phyloP scores from a whole-genome alignment of 257 asterid species.

The Parsonsia alboflavescens region DNA sequence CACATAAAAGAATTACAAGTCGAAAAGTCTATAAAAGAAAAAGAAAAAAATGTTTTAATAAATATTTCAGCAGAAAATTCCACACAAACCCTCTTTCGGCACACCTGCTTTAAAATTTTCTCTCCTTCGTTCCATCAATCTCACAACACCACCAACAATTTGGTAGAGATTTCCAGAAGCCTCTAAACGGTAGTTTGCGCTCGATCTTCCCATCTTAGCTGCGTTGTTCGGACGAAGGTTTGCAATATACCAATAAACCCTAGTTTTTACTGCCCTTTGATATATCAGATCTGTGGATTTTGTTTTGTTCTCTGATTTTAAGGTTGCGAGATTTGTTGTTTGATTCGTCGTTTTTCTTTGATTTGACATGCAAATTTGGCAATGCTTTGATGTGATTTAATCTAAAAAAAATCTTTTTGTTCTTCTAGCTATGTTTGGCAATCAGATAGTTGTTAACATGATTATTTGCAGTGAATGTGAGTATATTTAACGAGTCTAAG shows the following conservation, averaged over 20 bases:
- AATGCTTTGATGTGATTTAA: not conserved
- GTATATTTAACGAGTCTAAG: not conserved
- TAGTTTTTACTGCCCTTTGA: not conserved
- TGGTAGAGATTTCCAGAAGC: conserved; percentile 18
- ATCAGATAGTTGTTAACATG: not conserved
- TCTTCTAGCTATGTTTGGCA: not conserved
- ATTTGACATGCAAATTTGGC: not conserved
- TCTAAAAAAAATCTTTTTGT: not conserved
- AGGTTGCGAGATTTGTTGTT: not conserved
- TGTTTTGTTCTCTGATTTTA: not conserved
- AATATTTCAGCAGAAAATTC: conserved; percentile 9
- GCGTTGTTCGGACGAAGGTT: not conserved
- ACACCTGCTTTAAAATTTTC: conserved; percentile 6
- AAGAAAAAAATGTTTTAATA: not conserved
- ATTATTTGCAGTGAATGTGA: not conserved
- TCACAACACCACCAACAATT: not conserved
- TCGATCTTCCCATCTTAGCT: conserved; percentile 14
- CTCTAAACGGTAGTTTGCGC: conserved; percentile 1
- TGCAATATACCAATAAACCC: not conserved
- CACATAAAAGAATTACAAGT: not conserved
- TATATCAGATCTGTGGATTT: conserved; percentile 21
- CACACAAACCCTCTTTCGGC: conserved; percentile 6
- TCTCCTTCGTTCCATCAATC: not conserved
- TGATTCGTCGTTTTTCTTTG: not conserved
- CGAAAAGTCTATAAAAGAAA: not conserved